Conservation (phyloP, 768 basidiomycete genomes). For the Termitomyces sp. region DNA sequence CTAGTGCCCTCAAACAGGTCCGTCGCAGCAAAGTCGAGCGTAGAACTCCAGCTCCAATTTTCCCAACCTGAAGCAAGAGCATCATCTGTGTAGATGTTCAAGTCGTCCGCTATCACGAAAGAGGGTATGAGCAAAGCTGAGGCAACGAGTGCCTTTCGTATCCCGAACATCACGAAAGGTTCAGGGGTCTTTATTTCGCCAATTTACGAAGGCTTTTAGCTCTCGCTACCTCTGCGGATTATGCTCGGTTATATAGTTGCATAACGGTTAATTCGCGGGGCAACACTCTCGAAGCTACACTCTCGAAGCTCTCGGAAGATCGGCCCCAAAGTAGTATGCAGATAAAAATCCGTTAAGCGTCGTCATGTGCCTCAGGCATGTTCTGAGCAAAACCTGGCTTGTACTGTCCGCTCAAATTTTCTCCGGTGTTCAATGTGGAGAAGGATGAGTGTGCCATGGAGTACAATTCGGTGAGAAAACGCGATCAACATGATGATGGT, state of each 20-base stretch:
- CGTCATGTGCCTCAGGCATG: not conserved
- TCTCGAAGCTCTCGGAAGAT: too few relatives aligned
- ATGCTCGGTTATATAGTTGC: constrained; percentile 9
- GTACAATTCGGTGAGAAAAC: not conserved
- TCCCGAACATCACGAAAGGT: constrained; percentile 2
- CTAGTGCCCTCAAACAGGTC: constrained; percentile 38
- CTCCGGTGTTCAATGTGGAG: not conserved
- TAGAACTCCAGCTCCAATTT: constrained; percentile 49
- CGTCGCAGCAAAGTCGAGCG: constrained; percentile 39
- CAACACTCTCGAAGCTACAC: not conserved
- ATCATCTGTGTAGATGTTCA: constrained; percentile 37
- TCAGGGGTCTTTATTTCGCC: not conserved
- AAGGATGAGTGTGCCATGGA: not conserved
- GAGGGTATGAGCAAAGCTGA: constrained; percentile 19
- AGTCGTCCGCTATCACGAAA: constrained; percentile 27
- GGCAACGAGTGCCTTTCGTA: constrained; percentile 9
- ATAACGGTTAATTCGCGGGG: constrained; percentile 12
- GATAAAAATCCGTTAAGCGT: not conserved
- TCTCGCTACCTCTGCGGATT: constrained; percentile 7
- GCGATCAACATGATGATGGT: not conserved
- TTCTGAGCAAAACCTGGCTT: not conserved
- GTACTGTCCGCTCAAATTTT: too few relatives aligned
- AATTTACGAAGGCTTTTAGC: constrained; percentile 1
- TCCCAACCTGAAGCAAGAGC: constrained; percentile 44
- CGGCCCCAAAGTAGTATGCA: not conserved